These are phyloP conservation scores for Termitomyces sp. DNA, from an alignment of 768 basidiomycete genomes.

Conservation along the genomic window DNA sequence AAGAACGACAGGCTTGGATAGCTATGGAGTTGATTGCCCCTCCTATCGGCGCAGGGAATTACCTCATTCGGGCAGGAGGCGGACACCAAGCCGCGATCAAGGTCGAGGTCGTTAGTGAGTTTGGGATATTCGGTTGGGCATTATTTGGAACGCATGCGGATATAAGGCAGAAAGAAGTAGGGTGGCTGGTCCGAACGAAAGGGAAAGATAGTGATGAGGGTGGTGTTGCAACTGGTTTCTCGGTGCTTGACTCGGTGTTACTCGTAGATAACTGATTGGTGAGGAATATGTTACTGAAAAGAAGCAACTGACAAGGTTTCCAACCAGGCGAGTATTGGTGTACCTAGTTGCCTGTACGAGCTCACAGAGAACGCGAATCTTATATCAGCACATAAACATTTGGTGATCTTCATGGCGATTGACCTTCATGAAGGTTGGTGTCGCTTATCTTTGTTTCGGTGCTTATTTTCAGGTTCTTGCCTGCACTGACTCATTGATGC, in stretches of 20 bases:
- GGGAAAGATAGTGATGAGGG: conserved; percentile 90
- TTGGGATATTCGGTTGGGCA: conserved; percentile 90
- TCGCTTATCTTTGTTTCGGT: background rate
- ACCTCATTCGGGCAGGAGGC: conserved; percentile 72
- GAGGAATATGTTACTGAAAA: background rate
- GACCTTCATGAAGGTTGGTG: background rate
- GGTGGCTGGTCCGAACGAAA: conserved; percentile 88
- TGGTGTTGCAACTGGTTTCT: conserved; percentile 81
- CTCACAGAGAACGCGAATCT: background rate
- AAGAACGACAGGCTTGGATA: conserved; percentile 84
- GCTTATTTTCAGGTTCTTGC: background rate
- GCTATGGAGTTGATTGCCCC: conserved; percentile 91
- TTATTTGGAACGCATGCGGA: conserved; percentile 55
- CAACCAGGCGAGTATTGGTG: background rate
- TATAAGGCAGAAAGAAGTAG: conserved; percentile 60
- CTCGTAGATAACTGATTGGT: conserved; percentile 38
- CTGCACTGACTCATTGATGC: background rate
- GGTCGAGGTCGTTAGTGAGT: conserved; percentile 77
- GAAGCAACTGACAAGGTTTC: background rate
- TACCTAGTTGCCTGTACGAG: background rate
- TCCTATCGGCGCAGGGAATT: conserved; percentile 61
- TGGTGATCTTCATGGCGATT: background rate
- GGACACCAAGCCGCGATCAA: conserved; percentile 38
- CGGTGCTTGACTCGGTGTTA: conserved; percentile 66
- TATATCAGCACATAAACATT: too few relatives aligned